phyloP scores from a whole-genome alignment of 2,329 filamentous ascomycete species.

The Clarireedia paspali region DNA sequence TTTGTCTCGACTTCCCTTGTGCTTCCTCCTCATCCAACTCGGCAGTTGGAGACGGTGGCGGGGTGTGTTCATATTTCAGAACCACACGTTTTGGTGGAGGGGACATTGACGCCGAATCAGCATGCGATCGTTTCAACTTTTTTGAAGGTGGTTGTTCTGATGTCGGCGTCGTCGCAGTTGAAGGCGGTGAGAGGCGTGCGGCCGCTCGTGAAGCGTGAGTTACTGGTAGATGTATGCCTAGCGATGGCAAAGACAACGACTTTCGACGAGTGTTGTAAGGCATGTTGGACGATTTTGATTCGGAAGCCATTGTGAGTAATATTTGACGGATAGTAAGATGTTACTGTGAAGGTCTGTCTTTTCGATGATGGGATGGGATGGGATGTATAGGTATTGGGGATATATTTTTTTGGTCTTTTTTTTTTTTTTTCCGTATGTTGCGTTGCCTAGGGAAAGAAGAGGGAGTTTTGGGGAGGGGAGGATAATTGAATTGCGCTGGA shows the following conservation, averaged over 20 bases:
- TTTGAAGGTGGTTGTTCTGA: slow-evolving; percentile 44
- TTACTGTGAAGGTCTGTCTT: too few species aligned
- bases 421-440: background rate
- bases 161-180: slow-evolving; percentile 13
- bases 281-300: slow-evolving; percentile 44
- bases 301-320: slow-evolving; percentile 12
- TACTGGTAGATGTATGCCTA: slow-evolving; percentile 82
- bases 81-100: slow-evolving; percentile 34
- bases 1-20: slow-evolving; percentile 42
- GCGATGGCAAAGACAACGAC: slow-evolving; percentile 83
- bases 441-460: background rate
- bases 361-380: slow-evolving; percentile 1
- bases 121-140: slow-evolving; percentile 73
- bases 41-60: slow-evolving; percentile 65
- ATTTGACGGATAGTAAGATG: slow-evolving; percentile 5
- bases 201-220: slow-evolving; percentile 52
- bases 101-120: slow-evolving; percentile 36
- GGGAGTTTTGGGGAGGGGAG: background rate
- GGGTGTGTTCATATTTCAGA: slow-evolving; percentile 61
- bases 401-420: background rate
- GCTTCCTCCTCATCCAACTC: slow-evolving; percentile 34
- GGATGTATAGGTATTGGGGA: slow-evolving; percentile 8
- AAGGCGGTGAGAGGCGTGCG: slow-evolving; percentile 31
- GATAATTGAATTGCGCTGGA: background rate
- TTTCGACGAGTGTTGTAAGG: slow-evolving; percentile 96